A percentile compares a stretch with the other conserved stretches of the same genome.
Evolutionary conservation across 352 stramenopile species (phyloP).

Genomic region (Pythium oligandrum): DNA sequence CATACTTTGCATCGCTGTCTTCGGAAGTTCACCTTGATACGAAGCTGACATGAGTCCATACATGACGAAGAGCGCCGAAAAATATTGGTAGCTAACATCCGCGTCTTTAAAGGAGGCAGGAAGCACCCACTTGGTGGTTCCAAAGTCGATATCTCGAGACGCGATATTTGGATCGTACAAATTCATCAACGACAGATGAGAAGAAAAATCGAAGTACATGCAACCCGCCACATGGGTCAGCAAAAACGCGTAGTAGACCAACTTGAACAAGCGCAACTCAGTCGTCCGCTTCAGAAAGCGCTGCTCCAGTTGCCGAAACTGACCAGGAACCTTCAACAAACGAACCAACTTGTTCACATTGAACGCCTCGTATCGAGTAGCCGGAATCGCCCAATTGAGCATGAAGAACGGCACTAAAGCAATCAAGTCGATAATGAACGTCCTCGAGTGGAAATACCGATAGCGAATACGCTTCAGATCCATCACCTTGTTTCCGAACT

Average conservation of each 20-base stretch:
- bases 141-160: constrained; percentile 23
- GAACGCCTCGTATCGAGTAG: constrained; percentile 30
- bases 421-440: constrained; percentile 34
- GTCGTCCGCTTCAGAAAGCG: constrained; percentile 37
- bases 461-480: constrained; percentile 28
- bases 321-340: constrained; percentile 38
- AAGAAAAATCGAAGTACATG: constrained; percentile 47
- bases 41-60: constrained; percentile 43
- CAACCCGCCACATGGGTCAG: constrained; percentile 39
- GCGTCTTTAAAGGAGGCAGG: constrained; percentile 19
- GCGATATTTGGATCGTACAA: constrained; percentile 13
- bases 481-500: constrained; percentile 58
- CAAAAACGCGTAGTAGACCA: constrained; percentile 48
- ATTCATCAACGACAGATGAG: constrained; percentile 29
- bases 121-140: constrained; percentile 37
- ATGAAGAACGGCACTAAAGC: constrained; percentile 35
- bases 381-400: constrained; percentile 26
- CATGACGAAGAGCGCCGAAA: constrained; percentile 29
- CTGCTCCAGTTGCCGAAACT: constrained; percentile 37
- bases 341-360: constrained; percentile 56
- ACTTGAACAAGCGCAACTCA: constrained; percentile 42
- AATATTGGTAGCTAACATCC: constrained; percentile 20
- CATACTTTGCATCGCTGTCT: constrained; percentile 27
- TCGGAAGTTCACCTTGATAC: constrained; percentile 33
- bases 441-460: constrained; percentile 28